Evolutionary conservation across 768 basidiomycete species (phyloP), one percentile per base, ranked within the genome.

Genomic region (Wakefieldia striispora): DNA sequence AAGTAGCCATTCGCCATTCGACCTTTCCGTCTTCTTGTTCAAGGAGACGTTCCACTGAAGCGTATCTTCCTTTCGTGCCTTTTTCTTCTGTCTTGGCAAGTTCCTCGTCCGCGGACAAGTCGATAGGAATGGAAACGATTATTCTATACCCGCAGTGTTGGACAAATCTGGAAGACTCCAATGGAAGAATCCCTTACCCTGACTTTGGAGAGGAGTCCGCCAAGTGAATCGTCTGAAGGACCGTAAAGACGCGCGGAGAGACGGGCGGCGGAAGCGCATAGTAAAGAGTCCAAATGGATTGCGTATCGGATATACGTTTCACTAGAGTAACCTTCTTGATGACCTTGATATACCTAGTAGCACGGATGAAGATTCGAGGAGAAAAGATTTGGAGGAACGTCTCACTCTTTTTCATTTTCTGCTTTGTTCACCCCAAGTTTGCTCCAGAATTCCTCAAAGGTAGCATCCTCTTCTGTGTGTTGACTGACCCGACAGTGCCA

Each of bases 1-100:
- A 83, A 2, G 86, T 87, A 3, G 87, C 88, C 88, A 91, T 88
- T 35, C 80, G 74, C 88, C 88, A 91, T 65, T 89, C 86, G 12
- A 81, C 78, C 41, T 67, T 77, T 43, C 84, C 88, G 52, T 79
- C 70, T 17, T 78, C 78, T 35, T 83, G 75, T 64, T 86, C 84
- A 37, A 70, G 65, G 45, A 91, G 58, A 26, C 77, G 75, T 66
- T 91, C 89, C 4, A 86, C 82, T 56, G 82, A 80, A 34, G 79
- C 81, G 60, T 90, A 90, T 57, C 78, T 80, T 2, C 83, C 88
- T 53, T 75, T 80, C 3, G 79, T 79, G 7, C 79, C 84, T 46
- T 79, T 80, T 57, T 81, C 79, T 60, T 90, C 86, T 14, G 82
- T 64, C 54, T 76, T 78, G 4, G 74, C 77, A 9, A 85, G 74